Evolutionary conservation across 2,329 filamentous ascomycete species (phyloP), one percentile per base, ranked within the genome.

Genomic region (Ophiostoma quercus): DNA sequence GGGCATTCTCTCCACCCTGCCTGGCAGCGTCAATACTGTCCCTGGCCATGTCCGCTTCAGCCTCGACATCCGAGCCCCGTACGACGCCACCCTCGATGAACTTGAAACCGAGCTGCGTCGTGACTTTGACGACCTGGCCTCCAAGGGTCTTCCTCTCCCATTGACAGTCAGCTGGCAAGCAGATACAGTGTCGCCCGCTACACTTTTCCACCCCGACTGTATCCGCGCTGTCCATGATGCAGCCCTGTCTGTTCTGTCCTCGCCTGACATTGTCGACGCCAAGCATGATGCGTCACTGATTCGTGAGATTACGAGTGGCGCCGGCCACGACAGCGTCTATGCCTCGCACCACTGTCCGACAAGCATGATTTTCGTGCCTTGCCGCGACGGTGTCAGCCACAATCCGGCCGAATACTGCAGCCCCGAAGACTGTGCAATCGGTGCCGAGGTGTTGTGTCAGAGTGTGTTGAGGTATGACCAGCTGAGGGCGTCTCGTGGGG

Each of bases 1-100:
- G 0, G 91, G 90, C 0, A 90, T 92, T 69, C 77, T 93, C 22
- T 75, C 83, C 8, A 80, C 89, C 12, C 84, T 84, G 65, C 90
- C 90, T 0, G 89, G 89, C 2, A 89, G 85, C 71, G 90, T 89
- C 9, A 92, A 93, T 77, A 93, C 90, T 0, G 87, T 92, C 0
- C 89, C 90, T 0, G 88, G 89, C 0, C 78, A 81, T 39, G 90
- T 92, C 5, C 82, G 82, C 60, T 91, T 92, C 78, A 87, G 83
- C 39, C 83, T 92, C 9, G 90, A 92, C 75, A 85, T 92, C 66
- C 85, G 90, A 37, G 83, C 85, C 0, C 83, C 81, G 8, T 81
- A 83, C 47, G 85, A 89, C 74, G 79, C 80, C 32, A 83, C 82
- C 1, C 83, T 92, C 2, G 79, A 84, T 6, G 78, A 79, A 16